Evolutionary conservation across 139 green algal genomes (phyloP), one percentile per base, ranked within the genome.

Genomic region (Closterium sp.): DNA sequence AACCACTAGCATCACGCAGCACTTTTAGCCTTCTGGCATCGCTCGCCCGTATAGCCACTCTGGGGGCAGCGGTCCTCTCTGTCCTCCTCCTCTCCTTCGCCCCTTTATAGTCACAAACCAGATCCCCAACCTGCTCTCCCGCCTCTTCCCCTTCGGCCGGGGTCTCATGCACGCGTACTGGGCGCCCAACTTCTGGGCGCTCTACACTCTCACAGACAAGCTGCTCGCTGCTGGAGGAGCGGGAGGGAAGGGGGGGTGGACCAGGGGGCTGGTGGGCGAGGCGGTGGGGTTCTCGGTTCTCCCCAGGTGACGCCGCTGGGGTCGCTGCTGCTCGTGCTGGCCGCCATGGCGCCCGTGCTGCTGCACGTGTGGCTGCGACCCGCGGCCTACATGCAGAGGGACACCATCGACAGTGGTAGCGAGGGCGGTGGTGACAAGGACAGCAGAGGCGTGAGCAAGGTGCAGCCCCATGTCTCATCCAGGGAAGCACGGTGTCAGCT

Each of bases 161-260:
- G 98, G 98, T 2, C 93, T 99, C 36, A 95, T 93, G 23, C 98
- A 99, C 90, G 96, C 98, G 0, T 99, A 99, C 95, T 99, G 98
- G 98, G 98, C 98, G 3, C 95, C 97, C 85, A 99, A 99, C 92
- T 91, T 95, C 6, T 99, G 98, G 98, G 83, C 83, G 21, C 83
- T 86, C 30, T 86, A 86, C 83, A 86, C n/a, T 4, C 30, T 33
- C 83, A 23, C 83, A 1, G 83, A 86, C 83, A 86, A 86, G 83
- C 30, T 86, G 19, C 83, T 86, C 7, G 83, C 83, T 86, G 83
- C 83, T 86, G 83, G 21, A 86, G 83, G 6, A 19, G n/a, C 30
- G 31, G 33, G 19, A 31, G 23, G 8, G 88, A 34, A 33, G 25
- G 89, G 84, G 30, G 69, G 89, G 6, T 83, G 93, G 69, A 94